Conservation (phyloP, 2,329 filamentous ascomycete genomes). For the Fusarium sp. region DNA sequence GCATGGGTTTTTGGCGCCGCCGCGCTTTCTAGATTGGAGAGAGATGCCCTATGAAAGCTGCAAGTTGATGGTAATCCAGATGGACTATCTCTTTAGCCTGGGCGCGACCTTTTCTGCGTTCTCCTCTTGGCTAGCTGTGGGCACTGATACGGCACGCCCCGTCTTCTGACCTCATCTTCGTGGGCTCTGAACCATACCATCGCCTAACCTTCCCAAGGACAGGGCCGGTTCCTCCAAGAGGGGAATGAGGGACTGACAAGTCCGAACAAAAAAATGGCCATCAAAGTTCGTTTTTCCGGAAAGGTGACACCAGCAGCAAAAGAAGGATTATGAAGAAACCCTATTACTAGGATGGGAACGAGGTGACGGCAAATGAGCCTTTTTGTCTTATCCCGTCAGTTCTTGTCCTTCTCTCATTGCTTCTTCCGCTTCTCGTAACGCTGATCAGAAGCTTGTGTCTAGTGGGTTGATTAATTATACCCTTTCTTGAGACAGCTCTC, state of each 20-base stretch:
- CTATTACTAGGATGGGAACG: conserved; percentile 22
- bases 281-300: conserved; percentile 13
- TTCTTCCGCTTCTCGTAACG: conserved; percentile 34
- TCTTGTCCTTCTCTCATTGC: conserved; percentile 34
- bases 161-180: conserved; percentile 45
- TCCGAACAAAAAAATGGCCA: conserved; percentile 12
- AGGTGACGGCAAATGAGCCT: conserved; percentile 22
- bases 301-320: conserved; percentile 16
- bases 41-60: conserved; percentile 46
- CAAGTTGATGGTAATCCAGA: conserved; percentile 43
- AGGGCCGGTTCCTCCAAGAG: conserved; percentile 19
- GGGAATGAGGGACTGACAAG: conserved; percentile 21
- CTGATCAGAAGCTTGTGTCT: conserved; percentile 39
- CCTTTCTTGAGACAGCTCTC: conserved; percentile 25
- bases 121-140: conserved; percentile 32
- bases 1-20: conserved; percentile 45
- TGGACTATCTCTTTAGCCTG: conserved; percentile 42
- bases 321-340: conserved; percentile 30
- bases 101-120: conserved; percentile 38
- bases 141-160: conserved; percentile 34
- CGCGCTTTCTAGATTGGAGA: conserved; percentile 29
- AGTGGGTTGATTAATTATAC: conserved; percentile 20
- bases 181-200: conserved; percentile 34
- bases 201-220: conserved; percentile 31
- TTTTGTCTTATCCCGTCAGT: conserved; percentile 29